A percentile compares a stretch with the other conserved stretches of the same genome.
These are phyloP conservation scores for Calophaca sinica DNA, from an alignment of 306 rosid species.

Conservation along the genomic window DNA sequence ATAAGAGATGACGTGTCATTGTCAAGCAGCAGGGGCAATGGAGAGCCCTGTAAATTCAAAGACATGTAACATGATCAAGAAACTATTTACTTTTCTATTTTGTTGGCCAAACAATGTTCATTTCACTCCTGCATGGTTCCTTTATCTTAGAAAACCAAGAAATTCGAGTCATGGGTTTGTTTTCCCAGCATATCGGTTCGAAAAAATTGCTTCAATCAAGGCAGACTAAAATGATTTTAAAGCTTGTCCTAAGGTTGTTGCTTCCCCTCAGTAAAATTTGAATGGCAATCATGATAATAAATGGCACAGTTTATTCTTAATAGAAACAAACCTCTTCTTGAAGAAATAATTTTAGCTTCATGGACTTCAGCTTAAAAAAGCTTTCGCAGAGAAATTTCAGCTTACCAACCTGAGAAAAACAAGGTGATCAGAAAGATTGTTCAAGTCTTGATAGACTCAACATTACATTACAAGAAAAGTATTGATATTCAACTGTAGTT, in stretches of 20 bases:
- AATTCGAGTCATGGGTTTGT: neutral
- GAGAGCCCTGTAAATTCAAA: conserved; percentile 72
- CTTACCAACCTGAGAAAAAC: conserved; percentile 75
- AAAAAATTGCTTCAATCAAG: conserved; percentile 1
- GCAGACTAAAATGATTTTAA: conserved; percentile 19
- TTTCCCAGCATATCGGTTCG: conserved; percentile 35
- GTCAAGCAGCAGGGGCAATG: conserved; percentile 76
- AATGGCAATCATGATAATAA: conserved; percentile 28
- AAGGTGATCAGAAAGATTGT: conserved; percentile 33
- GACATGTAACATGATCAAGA: conserved; percentile 36
- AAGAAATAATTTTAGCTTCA: conserved; percentile 77
- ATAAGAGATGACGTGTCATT: conserved; percentile 75
- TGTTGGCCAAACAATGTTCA: neutral
- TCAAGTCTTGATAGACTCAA: conserved; percentile 38
- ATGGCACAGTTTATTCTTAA: conserved; percentile 18
- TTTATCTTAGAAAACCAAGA: neutral
- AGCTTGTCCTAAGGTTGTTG: conserved; percentile 18
- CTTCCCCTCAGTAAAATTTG: conserved; percentile 21
- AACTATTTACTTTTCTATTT: neutral
- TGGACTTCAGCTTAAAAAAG: conserved; percentile 85
- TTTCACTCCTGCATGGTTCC: conserved; percentile 5
- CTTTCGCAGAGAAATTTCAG: conserved; percentile 89
- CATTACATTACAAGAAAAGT: conserved; percentile 13
- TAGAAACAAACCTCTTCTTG: conserved; percentile 78
- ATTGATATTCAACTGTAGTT: conserved; percentile 63